A percentile compares a stretch with the other conserved stretches of the same genome.
These are phyloP conservation scores for Bacidia gigantensis DNA, from an alignment of 495 filamentous ascomycete genomes.

Conservation along the genomic window DNA sequence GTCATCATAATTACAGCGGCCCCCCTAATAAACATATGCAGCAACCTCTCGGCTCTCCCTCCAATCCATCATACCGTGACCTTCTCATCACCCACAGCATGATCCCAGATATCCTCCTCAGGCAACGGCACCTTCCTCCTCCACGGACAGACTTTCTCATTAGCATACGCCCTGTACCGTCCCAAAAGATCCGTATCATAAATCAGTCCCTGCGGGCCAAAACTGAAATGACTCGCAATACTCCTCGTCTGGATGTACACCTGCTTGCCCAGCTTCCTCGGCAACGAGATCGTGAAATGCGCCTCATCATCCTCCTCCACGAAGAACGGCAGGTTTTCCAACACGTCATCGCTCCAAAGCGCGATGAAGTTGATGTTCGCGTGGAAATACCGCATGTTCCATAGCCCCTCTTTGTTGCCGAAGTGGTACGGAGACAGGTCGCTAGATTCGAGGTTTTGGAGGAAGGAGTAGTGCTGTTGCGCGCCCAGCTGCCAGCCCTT, in stretches of 20 bases:
- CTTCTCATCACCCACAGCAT: neutral
- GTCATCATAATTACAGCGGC: too few relatives aligned
- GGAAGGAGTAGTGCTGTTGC: conserved; percentile 19
- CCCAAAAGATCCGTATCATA: conserved; percentile 15
- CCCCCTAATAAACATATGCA: too few relatives aligned
- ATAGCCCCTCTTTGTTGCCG: conserved; percentile 5
- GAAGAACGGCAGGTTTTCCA: conserved; percentile 14
- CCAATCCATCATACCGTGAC: conserved; percentile 28
- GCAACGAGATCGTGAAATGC: conserved; percentile 9
- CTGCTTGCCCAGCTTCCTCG: conserved; percentile 1
- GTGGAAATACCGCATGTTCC: conserved; percentile 15
- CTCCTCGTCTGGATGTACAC: conserved; percentile 8
- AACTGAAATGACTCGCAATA: conserved; percentile 13
- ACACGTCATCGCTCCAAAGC: conserved; percentile 14
- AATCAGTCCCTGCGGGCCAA: conserved; percentile 11
- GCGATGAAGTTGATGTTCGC: conserved; percentile 18
- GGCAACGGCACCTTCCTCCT: neutral
- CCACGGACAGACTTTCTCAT: conserved; percentile 9
- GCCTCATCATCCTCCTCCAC: conserved; percentile 12
- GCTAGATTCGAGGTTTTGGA: conserved; percentile 18
- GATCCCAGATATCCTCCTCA: neutral
- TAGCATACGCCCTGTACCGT: conserved; percentile 11
- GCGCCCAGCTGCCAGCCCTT: conserved; percentile 17
- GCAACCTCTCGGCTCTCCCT: conserved; percentile 38
- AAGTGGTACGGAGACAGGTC: conserved; percentile 11